phyloP scores from a whole-genome alignment of 192 early-diverging fungal species.

The Diversispora epigaea region DNA sequence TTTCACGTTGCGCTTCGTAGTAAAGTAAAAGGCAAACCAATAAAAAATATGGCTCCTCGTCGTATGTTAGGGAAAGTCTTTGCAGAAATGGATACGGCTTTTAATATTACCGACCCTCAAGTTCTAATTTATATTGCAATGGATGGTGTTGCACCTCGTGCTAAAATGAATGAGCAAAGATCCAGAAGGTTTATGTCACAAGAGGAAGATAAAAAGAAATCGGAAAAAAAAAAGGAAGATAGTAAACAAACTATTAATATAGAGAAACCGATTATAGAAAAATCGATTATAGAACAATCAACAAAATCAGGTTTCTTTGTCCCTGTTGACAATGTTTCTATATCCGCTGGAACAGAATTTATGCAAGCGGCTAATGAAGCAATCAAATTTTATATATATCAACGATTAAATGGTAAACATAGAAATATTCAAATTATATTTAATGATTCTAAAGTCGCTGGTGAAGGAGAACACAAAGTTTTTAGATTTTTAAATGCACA shows the following conservation, averaged over 20 bases:
- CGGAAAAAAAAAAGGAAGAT: background rate
- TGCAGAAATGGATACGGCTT: slow-evolving; percentile 23
- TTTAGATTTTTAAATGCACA: slow-evolving; percentile 28
- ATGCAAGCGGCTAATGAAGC: slow-evolving; percentile 29
- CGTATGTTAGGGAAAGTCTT: slow-evolving; percentile 26
- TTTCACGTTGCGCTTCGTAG: slow-evolving; percentile 10
- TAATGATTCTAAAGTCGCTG: slow-evolving; percentile 25
- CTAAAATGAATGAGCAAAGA: slow-evolving; percentile 32
- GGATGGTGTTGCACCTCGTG: slow-evolving; percentile 34
- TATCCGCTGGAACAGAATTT: slow-evolving; percentile 24
- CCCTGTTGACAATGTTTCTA: slow-evolving; percentile 15
- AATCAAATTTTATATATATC: slow-evolving; percentile 24
- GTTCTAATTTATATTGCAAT: slow-evolving; percentile 29
- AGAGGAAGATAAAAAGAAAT: background rate
- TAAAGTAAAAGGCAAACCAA: background rate
- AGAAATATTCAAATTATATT: slow-evolving; percentile 28
- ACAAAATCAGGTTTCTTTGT: slow-evolving; percentile 20
- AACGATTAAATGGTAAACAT: slow-evolving; percentile 17
- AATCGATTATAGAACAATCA: background rate
- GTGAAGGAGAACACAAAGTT: slow-evolving; percentile 31
- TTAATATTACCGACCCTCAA: slow-evolving; percentile 7
- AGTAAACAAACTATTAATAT: background rate
- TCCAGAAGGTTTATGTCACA: slow-evolving; percentile 2
- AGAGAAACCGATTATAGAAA: background rate
- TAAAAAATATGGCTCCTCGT: background rate